Evolutionary conservation across 1,139 yeast species (phyloP).

Genomic region (Tardiomyces blankii): DNA sequence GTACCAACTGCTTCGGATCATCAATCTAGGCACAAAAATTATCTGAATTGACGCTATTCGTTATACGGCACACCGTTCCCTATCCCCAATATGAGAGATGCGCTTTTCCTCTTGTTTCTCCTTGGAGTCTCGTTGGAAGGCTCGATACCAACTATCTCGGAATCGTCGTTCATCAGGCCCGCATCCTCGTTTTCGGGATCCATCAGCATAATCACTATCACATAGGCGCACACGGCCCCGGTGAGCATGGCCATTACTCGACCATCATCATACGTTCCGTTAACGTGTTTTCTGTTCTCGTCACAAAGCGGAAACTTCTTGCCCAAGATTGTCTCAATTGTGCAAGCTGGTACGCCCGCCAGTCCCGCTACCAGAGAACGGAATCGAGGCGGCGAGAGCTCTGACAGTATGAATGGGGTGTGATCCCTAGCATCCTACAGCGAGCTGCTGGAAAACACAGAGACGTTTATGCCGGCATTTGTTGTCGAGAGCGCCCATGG

Average conservation of each 20-base stretch:
- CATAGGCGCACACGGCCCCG: slow-evolving; percentile 62
- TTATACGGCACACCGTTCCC: neutral
- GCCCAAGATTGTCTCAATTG: slow-evolving; percentile 68
- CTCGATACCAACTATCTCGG: neutral
- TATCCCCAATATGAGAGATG: neutral
- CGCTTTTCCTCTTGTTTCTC: neutral
- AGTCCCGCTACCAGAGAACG: slow-evolving; percentile 62
- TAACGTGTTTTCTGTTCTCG: slow-evolving; percentile 10
- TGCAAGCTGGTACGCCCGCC: slow-evolving; percentile 66
- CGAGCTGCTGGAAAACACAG: slow-evolving; percentile 67
- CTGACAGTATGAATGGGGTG: slow-evolving; percentile 66
- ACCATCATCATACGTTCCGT: slow-evolving; percentile 37
- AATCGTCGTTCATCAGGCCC: neutral
- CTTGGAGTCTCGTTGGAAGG: neutral
- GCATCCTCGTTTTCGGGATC: neutral
- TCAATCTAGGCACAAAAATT: too few relatives aligned
- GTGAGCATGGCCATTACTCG: slow-evolving; percentile 74
- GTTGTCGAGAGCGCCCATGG: slow-evolving; percentile 53
- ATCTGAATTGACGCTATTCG: too few relatives aligned
- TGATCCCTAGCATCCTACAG: slow-evolving; percentile 81
- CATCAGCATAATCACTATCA: slow-evolving; percentile 13
- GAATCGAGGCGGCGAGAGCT: slow-evolving; percentile 62
- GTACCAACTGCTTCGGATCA: too few relatives aligned
- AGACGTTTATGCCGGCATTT: slow-evolving; percentile 52
- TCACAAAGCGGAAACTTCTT: slow-evolving; percentile 46